Percentiles rank a stretch among this genome's conserved stretches.
These are phyloP conservation scores for Aureobasidium melanogenum DNA, from an alignment of 2,329 filamentous ascomycete genomes.

Conservation along the genomic window DNA sequence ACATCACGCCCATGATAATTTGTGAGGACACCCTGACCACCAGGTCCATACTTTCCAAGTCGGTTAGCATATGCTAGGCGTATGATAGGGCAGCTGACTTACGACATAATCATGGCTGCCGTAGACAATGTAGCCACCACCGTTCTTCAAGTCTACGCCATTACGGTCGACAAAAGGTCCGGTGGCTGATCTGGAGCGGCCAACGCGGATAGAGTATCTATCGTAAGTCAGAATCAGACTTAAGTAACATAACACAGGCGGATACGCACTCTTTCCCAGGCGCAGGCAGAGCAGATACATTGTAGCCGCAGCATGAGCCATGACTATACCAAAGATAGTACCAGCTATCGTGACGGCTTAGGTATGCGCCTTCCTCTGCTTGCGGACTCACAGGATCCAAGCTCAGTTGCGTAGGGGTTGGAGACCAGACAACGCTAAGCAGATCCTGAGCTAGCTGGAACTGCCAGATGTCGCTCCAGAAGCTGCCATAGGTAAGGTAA, in stretches of 20 bases:
- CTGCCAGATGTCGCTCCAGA: conserved; percentile 58
- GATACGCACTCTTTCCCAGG: conserved; percentile 47
- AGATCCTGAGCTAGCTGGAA: conserved; percentile 37
- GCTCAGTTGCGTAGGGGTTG: conserved; percentile 38
- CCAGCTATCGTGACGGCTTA: conserved; percentile 47
- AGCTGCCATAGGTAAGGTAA: conserved; percentile 56
- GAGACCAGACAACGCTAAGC: conserved; percentile 46
- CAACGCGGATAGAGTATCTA: conserved; percentile 54
- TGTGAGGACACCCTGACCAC: conserved; percentile 52
- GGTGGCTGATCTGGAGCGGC: conserved; percentile 43
- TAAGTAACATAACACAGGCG: too few relatives aligned
- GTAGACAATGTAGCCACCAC: conserved; percentile 54
- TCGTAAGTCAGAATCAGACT: not conserved
- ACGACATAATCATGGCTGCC: conserved; percentile 47
- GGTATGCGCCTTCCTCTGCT: conserved; percentile 48
- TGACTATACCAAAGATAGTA: conserved; percentile 58
- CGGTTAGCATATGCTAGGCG: not conserved
- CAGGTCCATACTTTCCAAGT: conserved; percentile 49
- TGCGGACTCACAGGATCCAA: conserved; percentile 44
- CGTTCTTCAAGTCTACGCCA: conserved; percentile 44
- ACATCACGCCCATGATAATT: conserved; percentile 44
- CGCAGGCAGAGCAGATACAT: conserved; percentile 39
- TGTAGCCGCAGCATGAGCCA: conserved; percentile 54
- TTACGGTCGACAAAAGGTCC: conserved; percentile 49
- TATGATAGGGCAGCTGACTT: not conserved